Evolutionary conservation across 2,329 filamentous ascomycete species (phyloP), one percentile per base, ranked within the genome.

Genomic region (Arthrobotrys entomopaga): DNA sequence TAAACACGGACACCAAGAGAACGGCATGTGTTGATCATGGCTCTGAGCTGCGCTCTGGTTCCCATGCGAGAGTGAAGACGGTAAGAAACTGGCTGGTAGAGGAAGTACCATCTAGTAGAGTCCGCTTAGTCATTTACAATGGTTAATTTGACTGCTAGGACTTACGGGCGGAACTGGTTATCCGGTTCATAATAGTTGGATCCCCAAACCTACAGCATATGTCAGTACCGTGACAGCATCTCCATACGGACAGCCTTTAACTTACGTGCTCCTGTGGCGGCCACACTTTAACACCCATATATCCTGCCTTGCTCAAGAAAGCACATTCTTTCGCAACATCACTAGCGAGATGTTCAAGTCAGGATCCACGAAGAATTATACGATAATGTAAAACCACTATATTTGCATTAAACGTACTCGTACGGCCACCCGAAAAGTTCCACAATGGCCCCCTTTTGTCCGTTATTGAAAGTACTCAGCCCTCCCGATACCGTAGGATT

Each of bases 251-350:
- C 15, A 15, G 46, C 4, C 15, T 52, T 48, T 7, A 49, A 64
- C 65, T 58, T 58, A 64, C 76, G 48, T 78, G 77, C 53, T 80
- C 79, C 34, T 76, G 77, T 13, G 79, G 61, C 10, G 79, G 79
- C 79, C 78, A 80, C n/a, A 80, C 77, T 71, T 78, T 80, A 15
- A 80, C 78, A 56, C 79, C 79, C 79, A 80, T 80, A 57, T 79
- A 80, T 16, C 79, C 76, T 66, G 79, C 79, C 67, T 77, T 79
- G 19, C 77, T 78, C 19, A 80, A 64, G 42, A 80, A 80, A 2
- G 74, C 46, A 67, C 79, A 80, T 64, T 80, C 79, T 20, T 76
- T 77, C 1, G 78, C 79, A 58, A 80, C 73, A 76, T 80, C 79
- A 56, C 77, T 78, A 19, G 15, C 16, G 10, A 19, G 26, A 38